Percentiles rank a stretch among this genome's conserved stretches.
Conservation (phyloP, 805 yeast species). For the Saturnispora halmiae region DNA sequence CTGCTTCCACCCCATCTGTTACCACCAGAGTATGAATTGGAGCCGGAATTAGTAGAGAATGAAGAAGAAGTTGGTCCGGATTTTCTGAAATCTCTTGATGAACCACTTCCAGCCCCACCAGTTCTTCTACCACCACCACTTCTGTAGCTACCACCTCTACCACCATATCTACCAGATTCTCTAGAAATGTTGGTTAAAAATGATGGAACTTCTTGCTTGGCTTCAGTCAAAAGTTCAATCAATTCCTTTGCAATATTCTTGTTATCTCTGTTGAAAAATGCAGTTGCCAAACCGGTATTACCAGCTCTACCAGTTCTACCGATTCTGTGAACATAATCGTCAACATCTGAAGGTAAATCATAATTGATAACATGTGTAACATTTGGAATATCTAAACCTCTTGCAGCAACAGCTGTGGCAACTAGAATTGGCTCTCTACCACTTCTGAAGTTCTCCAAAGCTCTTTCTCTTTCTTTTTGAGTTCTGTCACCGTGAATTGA, state of each 20-base stretch:
- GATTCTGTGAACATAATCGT: slow-evolving; percentile 97
- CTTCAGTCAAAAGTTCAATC: slow-evolving; percentile 80
- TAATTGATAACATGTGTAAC: slow-evolving; percentile 96
- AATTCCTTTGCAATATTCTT: slow-evolving; percentile 81
- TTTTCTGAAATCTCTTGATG: slow-evolving; percentile 15
- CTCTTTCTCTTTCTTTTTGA: slow-evolving; percentile 96
- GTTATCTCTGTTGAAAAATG: slow-evolving; percentile 96
- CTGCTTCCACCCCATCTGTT: slow-evolving; percentile 21
- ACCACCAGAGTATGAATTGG: slow-evolving; percentile 20
- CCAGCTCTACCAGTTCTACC: slow-evolving; percentile 99
- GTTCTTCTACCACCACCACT: slow-evolving; percentile 21
- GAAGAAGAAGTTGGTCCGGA: slow-evolving; percentile 16
- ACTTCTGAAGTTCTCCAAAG: slow-evolving; percentile 84
- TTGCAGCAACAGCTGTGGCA: slow-evolving; percentile 99
- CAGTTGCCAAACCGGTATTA: slow-evolving; percentile 96
- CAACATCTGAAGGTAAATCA: slow-evolving; percentile 94
- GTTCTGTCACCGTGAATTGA: slow-evolving; percentile 99
- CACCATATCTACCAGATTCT: slow-evolving; percentile 54
- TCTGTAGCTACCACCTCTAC: slow-evolving; percentile 37
- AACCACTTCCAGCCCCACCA: slow-evolving; percentile 21
- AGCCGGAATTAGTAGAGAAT: slow-evolving; percentile 17
- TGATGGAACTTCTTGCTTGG: slow-evolving; percentile 94
- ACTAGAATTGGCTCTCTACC: slow-evolving; percentile 92
- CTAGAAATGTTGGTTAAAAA: slow-evolving; percentile 75
- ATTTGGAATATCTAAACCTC: slow-evolving; percentile 99